Conservation (phyloP, 1,139 yeast genomes). For the Ogataea hybrid region DNA sequence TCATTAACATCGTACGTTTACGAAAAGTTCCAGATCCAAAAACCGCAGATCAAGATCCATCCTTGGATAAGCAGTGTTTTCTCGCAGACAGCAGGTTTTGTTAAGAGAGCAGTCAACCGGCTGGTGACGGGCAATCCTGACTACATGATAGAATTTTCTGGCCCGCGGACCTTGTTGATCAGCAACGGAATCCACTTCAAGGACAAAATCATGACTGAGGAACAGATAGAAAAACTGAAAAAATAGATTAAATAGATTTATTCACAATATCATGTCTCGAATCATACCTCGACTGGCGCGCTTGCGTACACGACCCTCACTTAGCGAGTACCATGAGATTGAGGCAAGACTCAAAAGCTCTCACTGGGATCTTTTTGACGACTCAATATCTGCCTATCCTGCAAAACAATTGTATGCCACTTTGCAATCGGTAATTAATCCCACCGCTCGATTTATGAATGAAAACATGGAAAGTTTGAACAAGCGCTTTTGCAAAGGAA, state of each 20-base stretch:
- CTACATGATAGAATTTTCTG: slow-evolving; percentile 25
- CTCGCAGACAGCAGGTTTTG: background rate
- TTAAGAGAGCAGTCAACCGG: slow-evolving; percentile 5
- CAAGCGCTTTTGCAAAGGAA: slow-evolving; percentile 23
- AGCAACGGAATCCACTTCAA: slow-evolving; percentile 25
- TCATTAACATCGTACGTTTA: background rate
- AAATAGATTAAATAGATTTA: slow-evolving; percentile 2
- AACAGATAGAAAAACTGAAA: slow-evolving; percentile 22
- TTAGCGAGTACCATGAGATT: slow-evolving; percentile 10
- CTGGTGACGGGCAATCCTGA: slow-evolving; percentile 19
- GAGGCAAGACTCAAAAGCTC: slow-evolving; percentile 14
- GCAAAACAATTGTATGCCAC: slow-evolving; percentile 29
- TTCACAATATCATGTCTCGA: background rate
- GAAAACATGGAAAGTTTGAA: slow-evolving; percentile 9
- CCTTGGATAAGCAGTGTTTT: background rate
- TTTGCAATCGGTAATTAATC: slow-evolving; percentile 25
- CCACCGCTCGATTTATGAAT: slow-evolving; percentile 16
- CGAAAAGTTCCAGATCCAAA: background rate
- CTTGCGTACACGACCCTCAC: slow-evolving; percentile 2
- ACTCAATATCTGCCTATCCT: slow-evolving; percentile 26
- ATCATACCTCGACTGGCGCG: slow-evolving; percentile 3
- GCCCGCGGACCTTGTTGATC: slow-evolving; percentile 30
- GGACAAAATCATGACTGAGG: slow-evolving; percentile 22
- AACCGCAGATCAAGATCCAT: slow-evolving; percentile 1
- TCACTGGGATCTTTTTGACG: slow-evolving; percentile 26